Evolutionary conservation across 2,329 filamentous ascomycete species (phyloP), one percentile per base, ranked within the genome.

Genomic region (Colletotrichum eleusines): DNA sequence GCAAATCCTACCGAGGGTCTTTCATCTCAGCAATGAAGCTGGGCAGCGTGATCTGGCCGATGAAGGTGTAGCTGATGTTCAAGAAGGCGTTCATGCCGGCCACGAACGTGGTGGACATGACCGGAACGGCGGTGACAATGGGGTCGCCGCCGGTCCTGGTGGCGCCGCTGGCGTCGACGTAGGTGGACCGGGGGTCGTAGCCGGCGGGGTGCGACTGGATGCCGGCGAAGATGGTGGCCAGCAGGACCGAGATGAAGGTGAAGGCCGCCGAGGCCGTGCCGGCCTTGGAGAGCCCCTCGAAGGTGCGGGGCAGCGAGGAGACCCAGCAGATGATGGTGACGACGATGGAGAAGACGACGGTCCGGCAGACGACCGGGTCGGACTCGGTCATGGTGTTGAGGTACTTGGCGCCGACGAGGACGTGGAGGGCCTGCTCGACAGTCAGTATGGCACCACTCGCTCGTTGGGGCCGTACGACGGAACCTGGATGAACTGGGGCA

Each of bases 11-110:
- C 83, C 81, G 79, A 1, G 89, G 88, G 35, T 90, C 86, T 68
- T 84, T 92, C 95, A 98, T 98, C 81, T 98, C 95, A 4, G 95
- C 94, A 74, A 98, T 98, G 83, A 98, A 98, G 75, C 92, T 95
- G 0, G 95, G 95, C 18, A 98, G 86, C 0, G 95, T 97, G 76
- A 97, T 97, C 79, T 98, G 95, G 0, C 95, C 95, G 75, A 98
- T 97, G 78, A 98, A 97, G 0, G 95, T 97, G 80, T 97, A 98
- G 81, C 91, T 94, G 78, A 98, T 98, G 81, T 98, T 98, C 79
- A 98, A 87, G 81, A 97, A 97, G 0, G 95, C 95, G 63, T 90
- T 94, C 86, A 97, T 91, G 28, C 91, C 94, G 3, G 87, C 84
- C 4, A 97, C 93, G 75, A 97, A 97, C 0, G 92, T 92, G 0